These are phyloP conservation scores for Trematosphaeria pertusa DNA, from an alignment of 2,329 filamentous ascomycete genomes.

Conservation along the genomic window DNA sequence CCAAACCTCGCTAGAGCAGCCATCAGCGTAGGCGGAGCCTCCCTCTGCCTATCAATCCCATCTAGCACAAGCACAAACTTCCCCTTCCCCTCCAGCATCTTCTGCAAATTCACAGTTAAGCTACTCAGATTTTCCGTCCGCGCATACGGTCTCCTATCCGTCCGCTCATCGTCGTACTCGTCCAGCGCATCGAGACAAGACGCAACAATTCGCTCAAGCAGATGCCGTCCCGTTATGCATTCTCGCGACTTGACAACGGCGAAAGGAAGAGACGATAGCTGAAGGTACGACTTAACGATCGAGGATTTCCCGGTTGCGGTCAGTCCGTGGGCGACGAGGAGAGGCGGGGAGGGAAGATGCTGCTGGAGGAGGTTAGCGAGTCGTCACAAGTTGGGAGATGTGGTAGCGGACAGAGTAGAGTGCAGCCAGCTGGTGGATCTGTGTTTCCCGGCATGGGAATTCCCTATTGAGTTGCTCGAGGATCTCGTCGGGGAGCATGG, in stretches of 20 bases:
- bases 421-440: conserved; percentile 54
- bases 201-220: conserved; percentile 74
- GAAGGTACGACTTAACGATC: conserved; percentile 69
- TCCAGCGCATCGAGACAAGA: conserved; percentile 53
- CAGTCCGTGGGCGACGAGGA: conserved; percentile 82
- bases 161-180: conserved; percentile 48
- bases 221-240: conserved; percentile 78
- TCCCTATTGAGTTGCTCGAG: conserved; percentile 43
- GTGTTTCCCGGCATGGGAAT: conserved; percentile 55
- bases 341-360: conserved; percentile 71
- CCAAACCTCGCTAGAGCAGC: conserved; percentile 82
- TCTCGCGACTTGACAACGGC: conserved; percentile 73
- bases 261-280: conserved; percentile 58
- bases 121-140: conserved; percentile 83
- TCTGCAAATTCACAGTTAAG: conserved; percentile 74
- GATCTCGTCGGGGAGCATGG: conserved; percentile 49
- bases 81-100: conserved; percentile 61
- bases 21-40: conserved; percentile 78
- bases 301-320: conserved; percentile 87
- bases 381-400: not conserved
- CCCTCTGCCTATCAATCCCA: conserved; percentile 82
- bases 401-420: conserved; percentile 51
- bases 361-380: conserved; percentile 56
- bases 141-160: conserved; percentile 56
- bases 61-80: conserved; percentile 87